These are phyloP conservation scores for Fusarium armeniacum DNA, from an alignment of 2,329 filamentous ascomycete species.

Conservation along the genomic window DNA sequence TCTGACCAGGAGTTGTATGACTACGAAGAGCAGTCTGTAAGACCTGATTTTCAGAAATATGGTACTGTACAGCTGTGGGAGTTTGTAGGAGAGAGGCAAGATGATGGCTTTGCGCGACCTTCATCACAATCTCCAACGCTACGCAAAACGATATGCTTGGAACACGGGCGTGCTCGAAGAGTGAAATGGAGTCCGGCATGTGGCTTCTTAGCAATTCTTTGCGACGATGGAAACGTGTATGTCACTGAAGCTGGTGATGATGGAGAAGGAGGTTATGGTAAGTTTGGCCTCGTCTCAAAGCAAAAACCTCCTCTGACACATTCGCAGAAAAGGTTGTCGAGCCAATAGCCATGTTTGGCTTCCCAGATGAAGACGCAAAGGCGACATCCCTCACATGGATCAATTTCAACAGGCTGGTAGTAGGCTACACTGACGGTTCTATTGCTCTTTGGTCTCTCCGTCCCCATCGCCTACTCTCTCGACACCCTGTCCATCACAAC, in stretches of 20 bases:
- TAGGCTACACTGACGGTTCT: conserved; percentile 70
- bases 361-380: conserved; percentile 63
- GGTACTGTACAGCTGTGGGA: conserved; percentile 69
- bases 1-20: conserved; percentile 63
- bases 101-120: conserved; percentile 53
- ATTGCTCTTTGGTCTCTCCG: conserved; percentile 69
- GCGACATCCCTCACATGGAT: conserved; percentile 69
- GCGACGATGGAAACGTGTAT: conserved; percentile 65
- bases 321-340: conserved; percentile 60
- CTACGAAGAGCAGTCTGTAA: conserved; percentile 56
- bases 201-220: conserved; percentile 64
- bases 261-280: conserved; percentile 59
- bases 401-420: conserved; percentile 66
- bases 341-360: conserved; percentile 61
- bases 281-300: neutral
- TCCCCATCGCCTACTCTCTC: conserved; percentile 63
- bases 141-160: conserved; percentile 62
- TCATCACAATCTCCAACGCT: conserved; percentile 57
- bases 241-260: conserved; percentile 60
- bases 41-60: conserved; percentile 57
- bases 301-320: conserved; percentile 43
- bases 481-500: conserved; percentile 67
- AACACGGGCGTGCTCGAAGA: conserved; percentile 65
- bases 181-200: conserved; percentile 68
- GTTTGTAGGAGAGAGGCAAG: conserved; percentile 54